Percentiles rank a stretch among this genome's conserved stretches.
Conservation (phyloP, 371 early-diverging fungal genomes). For the Rhizopus stolonifer region DNA sequence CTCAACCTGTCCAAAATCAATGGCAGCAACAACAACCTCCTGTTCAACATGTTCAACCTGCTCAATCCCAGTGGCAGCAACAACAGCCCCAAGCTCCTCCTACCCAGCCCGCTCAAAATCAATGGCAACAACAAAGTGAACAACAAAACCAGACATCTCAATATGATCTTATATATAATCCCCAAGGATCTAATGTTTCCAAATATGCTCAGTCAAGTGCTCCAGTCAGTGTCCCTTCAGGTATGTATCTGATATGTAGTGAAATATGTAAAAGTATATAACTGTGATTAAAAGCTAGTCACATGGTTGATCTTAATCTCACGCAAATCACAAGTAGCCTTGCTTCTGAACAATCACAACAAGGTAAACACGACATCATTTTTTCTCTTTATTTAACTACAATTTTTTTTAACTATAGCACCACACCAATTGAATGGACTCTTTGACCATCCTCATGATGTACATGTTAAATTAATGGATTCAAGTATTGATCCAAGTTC, state of each 20-base stretch:
- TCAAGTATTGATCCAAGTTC: conserved; percentile 67
- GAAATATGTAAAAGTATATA: too few relatives aligned
- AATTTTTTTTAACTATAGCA: too few relatives aligned
- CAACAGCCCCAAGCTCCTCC: too few relatives aligned
- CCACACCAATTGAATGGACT: conserved; percentile 11
- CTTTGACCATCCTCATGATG: conserved; percentile 57
- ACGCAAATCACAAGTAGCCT: background rate
- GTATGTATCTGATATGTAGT: background rate
- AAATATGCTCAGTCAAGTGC: background rate
- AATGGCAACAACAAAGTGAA: background rate
- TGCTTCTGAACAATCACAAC: background rate
- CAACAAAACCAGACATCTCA: background rate
- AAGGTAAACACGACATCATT: too few relatives aligned
- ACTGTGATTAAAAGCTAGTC: background rate
- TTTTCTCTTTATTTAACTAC: too few relatives aligned
- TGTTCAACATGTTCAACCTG: background rate
- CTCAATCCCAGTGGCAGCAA: background rate
- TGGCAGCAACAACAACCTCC: background rate
- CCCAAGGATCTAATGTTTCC: background rate
- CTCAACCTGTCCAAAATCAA: background rate
- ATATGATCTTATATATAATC: background rate
- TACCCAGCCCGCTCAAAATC: background rate
- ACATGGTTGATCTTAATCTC: background rate
- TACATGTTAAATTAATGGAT: conserved; percentile 76
- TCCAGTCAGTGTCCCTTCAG: background rate